These are phyloP conservation scores for Hyaloscypha bicolor DNA, from an alignment of 495 filamentous ascomycete species.

Conservation along the genomic window DNA sequence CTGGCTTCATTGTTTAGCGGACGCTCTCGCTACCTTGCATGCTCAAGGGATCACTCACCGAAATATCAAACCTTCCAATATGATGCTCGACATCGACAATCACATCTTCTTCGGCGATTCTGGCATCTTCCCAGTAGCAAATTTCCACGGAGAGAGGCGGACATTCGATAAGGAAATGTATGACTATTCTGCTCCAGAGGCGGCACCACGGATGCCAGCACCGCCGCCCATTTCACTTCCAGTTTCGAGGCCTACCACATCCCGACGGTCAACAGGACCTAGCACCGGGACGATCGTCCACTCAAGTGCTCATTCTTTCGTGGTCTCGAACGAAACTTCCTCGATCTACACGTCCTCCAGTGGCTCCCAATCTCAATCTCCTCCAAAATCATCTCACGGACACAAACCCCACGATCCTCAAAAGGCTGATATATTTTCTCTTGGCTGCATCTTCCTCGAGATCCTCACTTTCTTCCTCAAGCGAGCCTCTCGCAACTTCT, in stretches of 20 bases:
- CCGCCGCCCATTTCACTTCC: conserved; percentile 40
- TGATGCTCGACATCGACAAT: conserved; percentile 72
- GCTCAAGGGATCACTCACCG: conserved; percentile 70
- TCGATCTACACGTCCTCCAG: conserved; percentile 21
- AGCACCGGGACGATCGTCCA: conserved; percentile 7
- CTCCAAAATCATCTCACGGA: background rate
- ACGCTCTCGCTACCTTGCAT: conserved; percentile 78
- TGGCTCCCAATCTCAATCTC: background rate
- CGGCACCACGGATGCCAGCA: conserved; percentile 48
- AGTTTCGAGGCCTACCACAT: conserved; percentile 42
- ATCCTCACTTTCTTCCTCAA: conserved; percentile 74
- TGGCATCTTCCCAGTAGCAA: conserved; percentile 57
- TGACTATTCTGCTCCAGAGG: conserved; percentile 86
- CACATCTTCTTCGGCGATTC: conserved; percentile 76
- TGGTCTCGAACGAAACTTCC: conserved; percentile 11
- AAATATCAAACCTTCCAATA: conserved; percentile 81
- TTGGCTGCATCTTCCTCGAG: conserved; percentile 71
- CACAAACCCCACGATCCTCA: conserved; percentile 39
- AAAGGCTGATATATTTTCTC: conserved; percentile 74
- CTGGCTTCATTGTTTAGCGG: conserved; percentile 86
- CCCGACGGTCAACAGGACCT: conserved; percentile 17
- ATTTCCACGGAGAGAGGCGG: conserved; percentile 51
- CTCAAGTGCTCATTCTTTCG: background rate
- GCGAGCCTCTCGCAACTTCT: conserved; percentile 68
- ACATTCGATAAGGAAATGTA: conserved; percentile 75